Evolutionary conservation across 148 eudicot species (phyloP).

Genomic region (Drosera capensis): DNA sequence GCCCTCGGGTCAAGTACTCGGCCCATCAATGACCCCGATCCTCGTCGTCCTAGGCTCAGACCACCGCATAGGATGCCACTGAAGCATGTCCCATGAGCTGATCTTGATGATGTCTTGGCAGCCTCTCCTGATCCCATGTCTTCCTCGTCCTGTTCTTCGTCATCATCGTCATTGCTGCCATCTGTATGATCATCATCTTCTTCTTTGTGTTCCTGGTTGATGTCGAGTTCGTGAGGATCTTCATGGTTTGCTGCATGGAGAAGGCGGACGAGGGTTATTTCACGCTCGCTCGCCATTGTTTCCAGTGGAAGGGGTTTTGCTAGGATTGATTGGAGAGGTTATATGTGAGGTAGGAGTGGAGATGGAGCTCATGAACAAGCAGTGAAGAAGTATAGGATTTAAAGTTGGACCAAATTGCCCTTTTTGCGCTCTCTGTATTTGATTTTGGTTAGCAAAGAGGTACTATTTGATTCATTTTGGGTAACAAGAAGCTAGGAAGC

Average conservation of each 20-base stretch:
- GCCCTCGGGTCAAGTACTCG: slow-evolving; percentile 44
- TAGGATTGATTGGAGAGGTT: background rate
- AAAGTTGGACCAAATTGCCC: too few species aligned
- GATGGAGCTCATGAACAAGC: too few species aligned
- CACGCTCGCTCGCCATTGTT: background rate
- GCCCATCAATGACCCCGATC: slow-evolving; percentile 14
- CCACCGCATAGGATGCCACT: slow-evolving; percentile 4
- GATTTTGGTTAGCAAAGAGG: too few species aligned
- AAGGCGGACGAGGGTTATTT: background rate
- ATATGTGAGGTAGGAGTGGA: too few species aligned
- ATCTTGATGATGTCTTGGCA: too few species aligned
- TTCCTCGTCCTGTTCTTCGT: background rate
- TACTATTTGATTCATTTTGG: too few species aligned
- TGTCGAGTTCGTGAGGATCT: background rate
- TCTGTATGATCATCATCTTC: background rate
- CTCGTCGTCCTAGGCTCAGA: background rate
- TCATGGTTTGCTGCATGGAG: background rate
- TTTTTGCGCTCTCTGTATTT: too few species aligned
- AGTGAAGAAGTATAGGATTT: too few species aligned
- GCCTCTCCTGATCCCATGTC: background rate
- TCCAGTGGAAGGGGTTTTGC: background rate
- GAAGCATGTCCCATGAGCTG: too few species aligned
- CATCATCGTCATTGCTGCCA: background rate
- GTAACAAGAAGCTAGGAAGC: too few species aligned
- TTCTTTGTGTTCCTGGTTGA: background rate